Evolutionary conservation across 2,329 filamentous ascomycete species (phyloP).

Genomic region (Fusarium circinatum): DNA sequence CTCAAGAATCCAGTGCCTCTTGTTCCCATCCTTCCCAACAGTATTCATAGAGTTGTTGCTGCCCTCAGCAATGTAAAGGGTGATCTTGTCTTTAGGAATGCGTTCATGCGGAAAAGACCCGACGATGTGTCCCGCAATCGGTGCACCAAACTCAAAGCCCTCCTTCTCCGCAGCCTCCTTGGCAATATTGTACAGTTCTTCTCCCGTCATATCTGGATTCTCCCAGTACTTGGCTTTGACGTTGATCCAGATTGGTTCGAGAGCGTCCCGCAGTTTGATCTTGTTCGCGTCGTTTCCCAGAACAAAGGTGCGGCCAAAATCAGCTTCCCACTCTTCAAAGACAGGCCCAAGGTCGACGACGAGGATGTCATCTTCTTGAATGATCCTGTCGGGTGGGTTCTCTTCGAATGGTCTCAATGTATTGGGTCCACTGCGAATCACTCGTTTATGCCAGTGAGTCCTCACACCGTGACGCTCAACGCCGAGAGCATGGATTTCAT

Average conservation of each 20-base stretch:
- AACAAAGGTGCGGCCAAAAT: neutral
- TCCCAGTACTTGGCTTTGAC: neutral
- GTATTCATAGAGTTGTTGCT: neutral
- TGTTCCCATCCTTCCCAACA: neutral
- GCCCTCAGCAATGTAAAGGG: neutral
- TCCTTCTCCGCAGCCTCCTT: neutral
- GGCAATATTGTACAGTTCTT: neutral
- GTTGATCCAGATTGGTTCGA: neutral
- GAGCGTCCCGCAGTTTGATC: neutral
- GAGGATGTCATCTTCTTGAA: neutral
- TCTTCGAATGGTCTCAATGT: neutral
- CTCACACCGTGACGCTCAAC: neutral
- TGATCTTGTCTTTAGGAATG: neutral
- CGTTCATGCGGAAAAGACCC: neutral
- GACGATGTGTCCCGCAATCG: neutral
- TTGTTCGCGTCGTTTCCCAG: neutral
- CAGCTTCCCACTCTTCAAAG: neutral
- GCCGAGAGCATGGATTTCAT: neutral
- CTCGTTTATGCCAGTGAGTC: neutral
- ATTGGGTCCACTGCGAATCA: neutral
- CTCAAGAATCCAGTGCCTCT: neutral
- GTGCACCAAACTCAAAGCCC: neutral
- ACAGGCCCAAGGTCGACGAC: neutral
- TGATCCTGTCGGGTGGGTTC: neutral
- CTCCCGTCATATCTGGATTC: neutral